These are phyloP conservation scores for Rutstroemia sydowiana DNA, from an alignment of 2,329 filamentous ascomycete species.

Conservation along the genomic window DNA sequence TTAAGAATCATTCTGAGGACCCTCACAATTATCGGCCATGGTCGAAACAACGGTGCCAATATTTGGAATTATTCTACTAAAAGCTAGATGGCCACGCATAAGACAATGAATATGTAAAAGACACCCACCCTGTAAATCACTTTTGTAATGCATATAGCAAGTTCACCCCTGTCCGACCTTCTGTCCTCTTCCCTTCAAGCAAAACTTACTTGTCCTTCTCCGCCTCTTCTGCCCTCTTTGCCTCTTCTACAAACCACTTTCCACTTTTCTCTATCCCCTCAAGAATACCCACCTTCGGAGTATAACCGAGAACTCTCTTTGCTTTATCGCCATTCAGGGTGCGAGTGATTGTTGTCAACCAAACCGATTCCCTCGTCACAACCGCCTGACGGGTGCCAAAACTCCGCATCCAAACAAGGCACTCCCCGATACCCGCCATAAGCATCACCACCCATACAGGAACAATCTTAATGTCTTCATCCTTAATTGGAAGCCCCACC, in stretches of 20 bases:
- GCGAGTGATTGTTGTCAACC: slow-evolving; percentile 1
- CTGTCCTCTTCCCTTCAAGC: too few species aligned
- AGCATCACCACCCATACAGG: background rate
- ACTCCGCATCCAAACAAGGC: slow-evolving; percentile 3
- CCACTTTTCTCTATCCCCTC: slow-evolving; percentile 29
- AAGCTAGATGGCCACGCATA: too few species aligned
- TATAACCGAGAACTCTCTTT: slow-evolving; percentile 37
- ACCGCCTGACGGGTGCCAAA: background rate
- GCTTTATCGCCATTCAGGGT: slow-evolving; percentile 23
- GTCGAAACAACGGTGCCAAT: too few species aligned
- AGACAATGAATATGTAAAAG: too few species aligned
- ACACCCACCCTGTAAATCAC: too few species aligned
- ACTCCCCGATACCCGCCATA: slow-evolving; percentile 8
- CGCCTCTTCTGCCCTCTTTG: background rate
- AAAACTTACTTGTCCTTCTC: too few species aligned
- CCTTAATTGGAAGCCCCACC: slow-evolving; percentile 34
- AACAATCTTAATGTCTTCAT: slow-evolving; percentile 6
- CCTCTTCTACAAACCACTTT: slow-evolving; percentile 1
- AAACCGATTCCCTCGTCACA: slow-evolving; percentile 3
- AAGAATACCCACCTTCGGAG: slow-evolving; percentile 36
- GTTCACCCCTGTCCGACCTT: too few species aligned
- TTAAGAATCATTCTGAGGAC: too few species aligned
- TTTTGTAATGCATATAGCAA: too few species aligned
- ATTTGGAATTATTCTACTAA: too few species aligned
- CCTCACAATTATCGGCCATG: too few species aligned